Conservation (phyloP, 805 yeast genomes). For the Candida nonsorbophila region DNA sequence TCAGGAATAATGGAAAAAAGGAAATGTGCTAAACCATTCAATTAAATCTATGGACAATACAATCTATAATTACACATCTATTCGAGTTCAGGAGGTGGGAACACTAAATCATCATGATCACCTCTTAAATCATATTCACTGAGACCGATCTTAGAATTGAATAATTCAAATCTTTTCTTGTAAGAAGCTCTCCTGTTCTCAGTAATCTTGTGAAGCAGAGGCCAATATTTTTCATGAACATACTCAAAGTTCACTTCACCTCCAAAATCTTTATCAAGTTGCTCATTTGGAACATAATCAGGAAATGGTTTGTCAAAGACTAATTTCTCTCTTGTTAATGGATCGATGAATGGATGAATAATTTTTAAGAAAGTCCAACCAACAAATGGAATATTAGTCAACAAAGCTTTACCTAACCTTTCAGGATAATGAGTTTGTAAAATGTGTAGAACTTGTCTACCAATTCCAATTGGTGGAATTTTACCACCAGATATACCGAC, state of each 20-base stretch:
- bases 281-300: conserved; percentile 74
- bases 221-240: conserved; percentile 77
- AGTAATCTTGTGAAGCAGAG: conserved; percentile 58
- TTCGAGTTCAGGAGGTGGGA: conserved; percentile 12
- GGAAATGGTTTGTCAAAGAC: conserved; percentile 88
- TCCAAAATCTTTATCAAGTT: conserved; percentile 79
- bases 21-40: conserved; percentile 88
- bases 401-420: conserved; percentile 85
- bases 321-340: conserved; percentile 87
- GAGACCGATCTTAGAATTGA: conserved; percentile 68
- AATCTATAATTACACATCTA: conserved; percentile 88
- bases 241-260: conserved; percentile 84
- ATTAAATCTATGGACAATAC: conserved; percentile 62
- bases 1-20: conserved; percentile 75
- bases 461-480: conserved; percentile 84
- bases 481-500: conserved; percentile 54
- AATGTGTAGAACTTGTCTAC: conserved; percentile 88
- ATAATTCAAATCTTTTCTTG: conserved; percentile 59
- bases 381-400: conserved; percentile 89
- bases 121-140: conserved; percentile 77
- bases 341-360: conserved; percentile 94
- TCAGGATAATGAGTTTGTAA: conserved; percentile 98
- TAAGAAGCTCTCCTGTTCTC: conserved; percentile 55
- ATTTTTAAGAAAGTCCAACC: conserved; percentile 90
- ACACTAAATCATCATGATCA: conserved; percentile 19